Base-by-base conservation (phyloP, 2,329 filamentous ascomycete genomes). In the Hypomyces rosellus region DNA sequence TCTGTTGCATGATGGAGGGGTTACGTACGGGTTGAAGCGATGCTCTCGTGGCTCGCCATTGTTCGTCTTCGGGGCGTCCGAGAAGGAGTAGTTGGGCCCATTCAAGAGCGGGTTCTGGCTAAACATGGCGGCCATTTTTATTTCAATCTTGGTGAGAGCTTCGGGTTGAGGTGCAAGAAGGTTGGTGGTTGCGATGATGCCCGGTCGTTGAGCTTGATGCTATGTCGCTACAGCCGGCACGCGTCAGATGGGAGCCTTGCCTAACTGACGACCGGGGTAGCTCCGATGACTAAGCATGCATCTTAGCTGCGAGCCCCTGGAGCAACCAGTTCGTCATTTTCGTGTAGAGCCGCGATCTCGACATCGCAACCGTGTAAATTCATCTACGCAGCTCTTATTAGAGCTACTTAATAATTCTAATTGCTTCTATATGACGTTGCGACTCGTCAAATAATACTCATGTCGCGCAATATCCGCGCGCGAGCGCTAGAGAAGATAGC, bases 21-120 rank as follows among this genome's bases (percentile, higher is more conserved):
- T 16, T 39, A 45, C 87, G 64, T 81, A 96, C 91, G 92, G 91
- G 73, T 96, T 91, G 75, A 96, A 96, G 61, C 84, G 82, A 73
- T 95, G 91, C 75, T 93, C 74, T 61, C 80, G 77, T 54, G 76
- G 74, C 63, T 80, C 78, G 57, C 77, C 80, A 40, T 71, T 66
- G 54, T 72, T 69, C 55, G 69, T 69, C 65, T 73, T 75, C 64
- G 81, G 80, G 48, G 75, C 70, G 63, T 85, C 81, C 61, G 76
- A 79, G 72, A 84, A 81, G 55, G 81, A 83, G 71, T 86, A 86
- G 74, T 80, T 84, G 64, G 82, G 81, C 57, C 82, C 82, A 67
- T 85, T 82, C 74, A 84, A 76, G 65, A 83, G 64, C 59, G 82
- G 81, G 68, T 85, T 85, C 70, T 85, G 81, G 71, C 81, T 84